Evolutionary conservation across 345 rosid genomes (phyloP), one percentile per base, ranked within the genome.

Genomic region (Nasturtium officinale): DNA sequence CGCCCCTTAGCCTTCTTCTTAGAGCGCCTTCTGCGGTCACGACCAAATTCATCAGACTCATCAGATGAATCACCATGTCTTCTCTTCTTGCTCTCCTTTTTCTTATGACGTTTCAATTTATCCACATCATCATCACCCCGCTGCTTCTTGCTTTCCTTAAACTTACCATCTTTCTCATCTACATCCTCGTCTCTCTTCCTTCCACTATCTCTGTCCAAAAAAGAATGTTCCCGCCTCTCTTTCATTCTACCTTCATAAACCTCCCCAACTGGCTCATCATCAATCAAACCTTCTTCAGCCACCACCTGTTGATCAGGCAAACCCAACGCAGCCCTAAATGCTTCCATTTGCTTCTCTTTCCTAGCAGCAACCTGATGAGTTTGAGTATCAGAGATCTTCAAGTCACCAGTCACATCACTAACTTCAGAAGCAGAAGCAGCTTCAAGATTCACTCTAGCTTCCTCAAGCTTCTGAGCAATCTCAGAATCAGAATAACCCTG

Each of bases 311-410:
- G 30, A 35, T 45, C 61, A 42, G 72, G 77, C 33, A 95, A 88
- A 53, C 96, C 96, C 15, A 95, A 82, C n/a, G 99, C 99, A 69
- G 84, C 86, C 30, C 96, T 79, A 61, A 90, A 86, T 26, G 84
- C 84, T 69, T 95, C 96, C 97, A 95, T 86, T 79, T 91, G 97
- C 79, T 82, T 88, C 84, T 95, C 96, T 79, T 91, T 91, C 81
- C 99, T 86, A 0, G 97, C 97, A 68, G 96, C 96, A 73, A 94
- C 78, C 79, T 94, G 89, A 72, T 94, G 97, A 18, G 97, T 87
- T 67, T 95, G 90, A 0, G 96, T 95, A 72, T 88, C 90, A 8
- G 88, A 91, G 29, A 82, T 57, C 90, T 96, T 91, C 10, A 71
- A 42, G 9, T 81, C 80, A 53, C 77, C 38, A 25, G 75, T 37